Evolutionary conservation across 1,139 yeast species (phyloP).

Genomic region (Pneumocystis carinii): DNA sequence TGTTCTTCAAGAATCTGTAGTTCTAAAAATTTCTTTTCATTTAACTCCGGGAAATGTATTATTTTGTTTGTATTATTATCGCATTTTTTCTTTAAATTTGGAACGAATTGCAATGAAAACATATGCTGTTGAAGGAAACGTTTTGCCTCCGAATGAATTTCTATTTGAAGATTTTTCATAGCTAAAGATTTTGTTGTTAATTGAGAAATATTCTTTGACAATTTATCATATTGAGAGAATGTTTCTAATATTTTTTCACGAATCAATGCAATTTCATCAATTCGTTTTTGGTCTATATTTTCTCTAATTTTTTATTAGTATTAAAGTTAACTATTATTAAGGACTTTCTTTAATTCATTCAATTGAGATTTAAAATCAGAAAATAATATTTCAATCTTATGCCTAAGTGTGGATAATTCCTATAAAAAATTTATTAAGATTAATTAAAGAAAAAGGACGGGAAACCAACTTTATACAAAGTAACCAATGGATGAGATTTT

Average conservation of each 20-base stretch:
- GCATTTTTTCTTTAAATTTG: background rate
- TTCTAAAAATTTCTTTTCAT: constrained; percentile 14
- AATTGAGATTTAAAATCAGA: background rate
- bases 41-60: constrained; percentile 2
- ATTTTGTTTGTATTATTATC: constrained; percentile 1
- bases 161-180: background rate
- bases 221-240: background rate
- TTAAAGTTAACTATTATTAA: background rate
- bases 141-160: background rate
- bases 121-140: background rate
- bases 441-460: background rate
- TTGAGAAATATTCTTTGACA: background rate
- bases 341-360: background rate
- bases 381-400: background rate
- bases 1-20: background rate
- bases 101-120: background rate
- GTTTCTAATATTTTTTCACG: background rate
- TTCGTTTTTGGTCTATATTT: background rate
- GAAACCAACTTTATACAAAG: background rate
- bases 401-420: background rate
- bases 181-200: background rate
- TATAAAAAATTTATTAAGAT: background rate
- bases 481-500: background rate
- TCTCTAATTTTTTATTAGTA: background rate
- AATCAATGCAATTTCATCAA: background rate